A percentile compares a stretch with the other conserved stretches of the same genome.
phyloP scores from a whole-genome alignment of 441 rosid species.

The Mallotus repandus region DNA sequence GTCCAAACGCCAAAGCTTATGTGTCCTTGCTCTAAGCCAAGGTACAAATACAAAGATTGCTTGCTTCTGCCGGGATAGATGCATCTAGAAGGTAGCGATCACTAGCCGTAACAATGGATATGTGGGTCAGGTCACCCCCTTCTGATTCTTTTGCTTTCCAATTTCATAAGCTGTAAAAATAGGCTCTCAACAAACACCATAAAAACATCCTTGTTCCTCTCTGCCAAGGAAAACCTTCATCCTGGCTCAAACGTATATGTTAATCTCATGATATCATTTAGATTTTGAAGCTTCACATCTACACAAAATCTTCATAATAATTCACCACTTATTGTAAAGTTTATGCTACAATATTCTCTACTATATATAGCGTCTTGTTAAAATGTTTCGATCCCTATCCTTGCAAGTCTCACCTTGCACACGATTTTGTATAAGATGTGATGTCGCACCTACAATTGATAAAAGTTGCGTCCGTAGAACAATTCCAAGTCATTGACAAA shows the following conservation, averaged over 20 bases:
- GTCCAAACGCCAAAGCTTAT: too few species aligned
- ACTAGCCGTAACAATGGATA: too few species aligned
- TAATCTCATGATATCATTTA: not conserved
- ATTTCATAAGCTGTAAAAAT: not conserved
- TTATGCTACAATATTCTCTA: not conserved
- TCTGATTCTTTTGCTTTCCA: not conserved
- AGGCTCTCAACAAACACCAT: not conserved
- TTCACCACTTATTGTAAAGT: not conserved
- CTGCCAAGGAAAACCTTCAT: not conserved
- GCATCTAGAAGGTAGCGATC: too few species aligned
- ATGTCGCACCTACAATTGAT: not conserved
- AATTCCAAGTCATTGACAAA: not conserved
- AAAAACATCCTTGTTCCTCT: not conserved
- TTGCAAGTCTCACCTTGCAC: not conserved
- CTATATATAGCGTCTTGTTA: not conserved
- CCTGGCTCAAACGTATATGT: not conserved
- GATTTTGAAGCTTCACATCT: not conserved
- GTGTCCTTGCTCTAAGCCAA: too few species aligned
- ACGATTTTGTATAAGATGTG: not conserved
- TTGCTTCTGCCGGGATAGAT: too few species aligned
- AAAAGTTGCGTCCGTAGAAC: not conserved
- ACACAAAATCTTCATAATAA: not conserved
- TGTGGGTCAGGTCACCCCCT: not conserved
- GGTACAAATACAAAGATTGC: too few species aligned
- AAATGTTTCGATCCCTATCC: too few species aligned